These are phyloP conservation scores for Zygotorulaspora mrakii DNA, from an alignment of 1,139 yeast genomes.

Conservation along the genomic window DNA sequence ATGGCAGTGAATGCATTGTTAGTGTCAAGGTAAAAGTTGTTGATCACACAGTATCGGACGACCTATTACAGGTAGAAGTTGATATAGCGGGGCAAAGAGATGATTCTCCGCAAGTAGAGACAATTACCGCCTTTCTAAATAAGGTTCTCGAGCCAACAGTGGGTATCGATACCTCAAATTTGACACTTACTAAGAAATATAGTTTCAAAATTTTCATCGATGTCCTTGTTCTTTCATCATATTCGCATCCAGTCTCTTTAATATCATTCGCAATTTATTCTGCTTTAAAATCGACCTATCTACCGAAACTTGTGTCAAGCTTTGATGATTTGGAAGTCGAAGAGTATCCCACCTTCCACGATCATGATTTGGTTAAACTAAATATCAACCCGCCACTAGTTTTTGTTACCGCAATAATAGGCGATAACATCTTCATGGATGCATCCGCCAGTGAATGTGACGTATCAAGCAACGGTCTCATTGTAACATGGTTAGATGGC, in stretches of 20 bases:
- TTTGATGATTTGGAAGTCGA: conserved; percentile 54
- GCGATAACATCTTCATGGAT: conserved; percentile 62
- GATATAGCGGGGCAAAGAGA: conserved; percentile 72
- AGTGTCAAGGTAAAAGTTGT: conserved; percentile 86
- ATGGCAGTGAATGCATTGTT: conserved; percentile 89
- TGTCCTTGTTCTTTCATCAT: conserved; percentile 66
- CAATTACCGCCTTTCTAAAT: conserved; percentile 51
- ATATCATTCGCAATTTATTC: conserved; percentile 74
- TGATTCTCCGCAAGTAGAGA: conserved; percentile 59
- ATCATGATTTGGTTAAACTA: conserved; percentile 69
- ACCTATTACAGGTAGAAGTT: conserved; percentile 67
- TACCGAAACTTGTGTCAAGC: conserved; percentile 71
- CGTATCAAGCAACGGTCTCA: conserved; percentile 77
- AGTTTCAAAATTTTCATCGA: conserved; percentile 75
- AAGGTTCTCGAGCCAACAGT: conserved; percentile 34
- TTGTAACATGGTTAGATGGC: conserved; percentile 65
- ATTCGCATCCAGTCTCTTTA: conserved; percentile 70
- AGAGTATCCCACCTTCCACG: conserved; percentile 88
- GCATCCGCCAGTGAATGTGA: conserved; percentile 84
- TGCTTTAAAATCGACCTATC: conserved; percentile 71
- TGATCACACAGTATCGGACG: conserved; percentile 40
- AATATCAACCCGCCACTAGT: conserved; percentile 64
- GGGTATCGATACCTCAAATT: conserved; percentile 40
- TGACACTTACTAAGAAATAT: conserved; percentile 68
- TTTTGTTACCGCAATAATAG: conserved; percentile 71